Conservation (phyloP, 2,329 filamentous ascomycete species). For the Nothophoma quercina region DNA sequence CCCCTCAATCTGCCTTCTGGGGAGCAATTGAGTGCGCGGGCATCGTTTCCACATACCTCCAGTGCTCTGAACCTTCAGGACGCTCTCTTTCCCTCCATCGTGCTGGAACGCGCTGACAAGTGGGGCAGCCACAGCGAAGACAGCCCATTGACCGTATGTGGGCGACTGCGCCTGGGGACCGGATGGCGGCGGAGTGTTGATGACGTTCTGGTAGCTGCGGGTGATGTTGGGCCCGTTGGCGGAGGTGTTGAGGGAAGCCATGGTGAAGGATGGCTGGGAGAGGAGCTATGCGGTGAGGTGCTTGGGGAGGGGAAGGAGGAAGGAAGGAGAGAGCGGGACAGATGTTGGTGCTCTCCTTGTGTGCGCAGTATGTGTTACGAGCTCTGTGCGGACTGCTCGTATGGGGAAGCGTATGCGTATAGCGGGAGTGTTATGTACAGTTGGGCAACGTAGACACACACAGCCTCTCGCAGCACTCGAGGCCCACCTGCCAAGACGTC, state of each 20-base stretch:
- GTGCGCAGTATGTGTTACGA: constrained; percentile 1
- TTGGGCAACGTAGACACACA: constrained; percentile 9
- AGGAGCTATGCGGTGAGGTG: constrained; percentile 10
- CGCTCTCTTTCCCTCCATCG: constrained; percentile 87
- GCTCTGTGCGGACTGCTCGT: constrained; percentile 9
- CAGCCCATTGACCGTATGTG: constrained; percentile 89
- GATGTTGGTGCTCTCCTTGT: constrained; percentile 6
- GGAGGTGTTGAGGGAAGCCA: constrained; percentile 71
- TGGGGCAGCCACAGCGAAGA: constrained; percentile 92
- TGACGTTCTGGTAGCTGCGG: constrained; percentile 69
- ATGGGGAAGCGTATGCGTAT: constrained; percentile 5
- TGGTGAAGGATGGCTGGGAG: constrained; percentile 49
- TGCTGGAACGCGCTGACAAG: constrained; percentile 90
- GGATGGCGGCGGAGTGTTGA: constrained; percentile 66
- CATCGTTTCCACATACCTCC: constrained; percentile 67
- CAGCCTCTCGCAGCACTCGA: constrained; percentile 17
- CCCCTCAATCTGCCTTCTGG: background rate
- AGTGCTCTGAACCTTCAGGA: constrained; percentile 91
- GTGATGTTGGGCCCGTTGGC: constrained; percentile 62
- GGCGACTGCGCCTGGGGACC: constrained; percentile 70
- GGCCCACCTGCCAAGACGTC: constrained; percentile 7
- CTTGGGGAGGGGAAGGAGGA: constrained; percentile 5
- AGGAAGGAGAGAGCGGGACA: constrained; percentile 1
- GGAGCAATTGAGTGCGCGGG: constrained; percentile 11
- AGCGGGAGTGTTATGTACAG: constrained; percentile 3